phyloP scores from a whole-genome alignment of 176 grass and related monocot species.

The Thinopyrum elongatum region DNA sequence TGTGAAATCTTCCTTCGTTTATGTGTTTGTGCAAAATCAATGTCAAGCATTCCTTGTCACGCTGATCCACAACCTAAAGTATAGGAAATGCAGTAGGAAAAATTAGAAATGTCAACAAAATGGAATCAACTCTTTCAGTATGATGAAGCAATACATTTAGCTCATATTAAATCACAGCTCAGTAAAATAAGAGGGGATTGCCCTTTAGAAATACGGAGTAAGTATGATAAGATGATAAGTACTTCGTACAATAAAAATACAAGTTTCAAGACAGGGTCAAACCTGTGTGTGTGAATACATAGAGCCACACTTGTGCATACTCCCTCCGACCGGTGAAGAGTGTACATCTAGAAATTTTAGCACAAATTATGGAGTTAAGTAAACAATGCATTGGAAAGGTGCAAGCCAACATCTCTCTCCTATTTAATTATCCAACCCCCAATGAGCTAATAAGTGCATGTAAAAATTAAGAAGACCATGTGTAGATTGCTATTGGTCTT shows the following conservation, averaged over 20 bases:
- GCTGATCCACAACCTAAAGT: slow-evolving; percentile 63
- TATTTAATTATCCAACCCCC: too few species aligned
- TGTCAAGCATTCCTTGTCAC: slow-evolving; percentile 52
- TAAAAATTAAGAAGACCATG: too few species aligned
- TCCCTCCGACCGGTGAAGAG: too few species aligned
- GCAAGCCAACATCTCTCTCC: too few species aligned
- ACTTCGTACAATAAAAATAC: neutral
- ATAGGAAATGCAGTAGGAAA: slow-evolving; percentile 10
- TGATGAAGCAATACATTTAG: neutral
- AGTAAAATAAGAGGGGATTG: neutral
- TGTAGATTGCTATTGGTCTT: too few species aligned
- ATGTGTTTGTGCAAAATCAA: slow-evolving; percentile 43
- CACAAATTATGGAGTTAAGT: too few species aligned
- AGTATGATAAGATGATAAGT: neutral
- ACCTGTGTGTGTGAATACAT: neutral
- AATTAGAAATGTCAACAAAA: neutral
- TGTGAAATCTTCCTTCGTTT: slow-evolving; percentile 10
- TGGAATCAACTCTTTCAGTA: neutral
- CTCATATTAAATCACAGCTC: neutral
- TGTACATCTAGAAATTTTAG: too few species aligned
- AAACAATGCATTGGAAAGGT: too few species aligned
- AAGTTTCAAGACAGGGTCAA: neutral
- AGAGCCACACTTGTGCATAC: neutral
- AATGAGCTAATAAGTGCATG: too few species aligned
- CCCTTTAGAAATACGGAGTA: neutral